Evolutionary conservation across 305 asterid species (phyloP).

Genomic region (Fraxinus xanthoxyloides): DNA sequence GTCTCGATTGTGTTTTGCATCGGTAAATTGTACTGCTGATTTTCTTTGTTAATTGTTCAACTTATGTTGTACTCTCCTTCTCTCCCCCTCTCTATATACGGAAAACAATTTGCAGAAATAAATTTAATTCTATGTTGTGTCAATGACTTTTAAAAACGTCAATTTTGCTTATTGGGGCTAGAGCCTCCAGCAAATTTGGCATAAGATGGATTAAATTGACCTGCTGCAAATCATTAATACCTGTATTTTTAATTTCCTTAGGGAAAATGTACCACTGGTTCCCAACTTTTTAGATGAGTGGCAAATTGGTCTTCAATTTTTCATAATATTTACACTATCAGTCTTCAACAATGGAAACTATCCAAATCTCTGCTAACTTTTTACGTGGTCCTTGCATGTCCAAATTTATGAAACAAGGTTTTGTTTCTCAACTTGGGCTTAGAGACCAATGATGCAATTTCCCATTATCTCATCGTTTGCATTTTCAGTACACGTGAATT

Average conservation of each 20-base stretch:
- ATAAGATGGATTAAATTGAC: neutral
- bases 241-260: neutral
- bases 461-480: neutral
- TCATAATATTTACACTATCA: neutral
- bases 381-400: neutral
- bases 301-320: neutral
- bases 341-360: neutral
- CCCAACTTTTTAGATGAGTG: neutral
- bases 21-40: slow-evolving; percentile 40
- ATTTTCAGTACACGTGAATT: neutral
- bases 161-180: neutral
- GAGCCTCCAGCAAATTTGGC: neutral
- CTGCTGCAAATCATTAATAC: neutral
- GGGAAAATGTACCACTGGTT: neutral
- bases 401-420: neutral
- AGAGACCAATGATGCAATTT: neutral
- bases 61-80: neutral
- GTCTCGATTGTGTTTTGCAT: slow-evolving; percentile 56
- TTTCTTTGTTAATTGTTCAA: neutral
- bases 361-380: neutral
- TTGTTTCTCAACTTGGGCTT: neutral
- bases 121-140: neutral
- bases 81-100: neutral
- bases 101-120: neutral
- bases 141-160: neutral